Evolutionary conservation across 2,329 filamentous ascomycete species (phyloP).

Genomic region (Colletotrichum viniferum): DNA sequence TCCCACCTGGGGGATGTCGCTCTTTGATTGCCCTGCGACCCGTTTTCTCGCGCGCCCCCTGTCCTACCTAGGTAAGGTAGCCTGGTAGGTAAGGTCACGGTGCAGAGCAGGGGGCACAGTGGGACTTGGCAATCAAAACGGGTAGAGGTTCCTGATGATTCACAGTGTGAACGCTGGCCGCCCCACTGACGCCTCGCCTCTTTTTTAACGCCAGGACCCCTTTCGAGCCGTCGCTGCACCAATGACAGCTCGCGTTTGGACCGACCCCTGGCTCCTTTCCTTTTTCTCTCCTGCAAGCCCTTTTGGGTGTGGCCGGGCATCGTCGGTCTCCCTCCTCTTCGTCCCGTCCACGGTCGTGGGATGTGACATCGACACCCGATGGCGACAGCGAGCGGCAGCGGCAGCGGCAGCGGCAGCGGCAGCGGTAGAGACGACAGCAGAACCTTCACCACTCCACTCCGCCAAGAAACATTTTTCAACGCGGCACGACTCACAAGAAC

Average conservation of each 20-base stretch:
- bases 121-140: background rate
- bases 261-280: background rate
- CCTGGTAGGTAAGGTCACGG: background rate
- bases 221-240: background rate
- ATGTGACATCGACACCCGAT: background rate
- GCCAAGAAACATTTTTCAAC: background rate
- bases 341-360: background rate
- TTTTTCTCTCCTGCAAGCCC: background rate
- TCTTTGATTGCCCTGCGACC: slow-evolving; percentile 19
- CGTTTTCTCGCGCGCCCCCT: slow-evolving; percentile 1
- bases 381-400: background rate
- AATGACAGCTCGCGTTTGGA: slow-evolving; percentile 5
- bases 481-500: background rate
- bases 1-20: slow-evolving; percentile 17
- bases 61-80: background rate
- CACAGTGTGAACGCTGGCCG: slow-evolving; percentile 4
- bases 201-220: background rate
- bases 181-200: background rate
- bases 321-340: background rate
- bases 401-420: background rate
- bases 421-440: background rate
- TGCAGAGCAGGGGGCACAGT: background rate
- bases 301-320: background rate
- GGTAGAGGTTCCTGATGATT: background rate
- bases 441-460: background rate